phyloP scores from a whole-genome alignment of 345 rosid species.

The Syzygium grande region DNA sequence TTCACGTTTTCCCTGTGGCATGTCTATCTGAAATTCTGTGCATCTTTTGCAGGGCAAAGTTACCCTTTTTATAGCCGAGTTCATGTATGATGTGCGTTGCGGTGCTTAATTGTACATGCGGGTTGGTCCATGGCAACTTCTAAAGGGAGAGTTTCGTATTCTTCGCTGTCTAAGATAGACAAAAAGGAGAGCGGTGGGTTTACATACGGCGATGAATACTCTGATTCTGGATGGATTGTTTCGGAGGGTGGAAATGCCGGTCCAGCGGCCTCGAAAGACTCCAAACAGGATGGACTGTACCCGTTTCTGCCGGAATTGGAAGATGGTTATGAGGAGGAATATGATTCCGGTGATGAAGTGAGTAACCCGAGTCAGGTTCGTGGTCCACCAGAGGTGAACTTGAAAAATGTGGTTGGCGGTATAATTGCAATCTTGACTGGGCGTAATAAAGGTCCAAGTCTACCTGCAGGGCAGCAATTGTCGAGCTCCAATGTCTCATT shows the following conservation, averaged over 20 bases:
- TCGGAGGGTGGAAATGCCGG: constrained; percentile 15
- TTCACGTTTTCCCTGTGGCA: background rate
- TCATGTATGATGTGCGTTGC: background rate
- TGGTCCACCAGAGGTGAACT: constrained; percentile 57
- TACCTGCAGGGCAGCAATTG: constrained; percentile 17
- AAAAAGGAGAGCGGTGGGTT: constrained; percentile 6
- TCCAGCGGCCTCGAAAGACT: constrained; percentile 13
- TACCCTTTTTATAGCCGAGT: background rate
- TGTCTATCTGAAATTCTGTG: background rate
- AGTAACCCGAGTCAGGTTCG: constrained; percentile 1
- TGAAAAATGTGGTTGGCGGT: constrained; percentile 76
- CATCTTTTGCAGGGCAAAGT: background rate
- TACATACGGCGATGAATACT: constrained; percentile 15
- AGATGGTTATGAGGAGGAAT: constrained; percentile 46
- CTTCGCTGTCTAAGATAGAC: constrained; percentile 17
- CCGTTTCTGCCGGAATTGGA: constrained; percentile 42
- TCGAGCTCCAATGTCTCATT: constrained; percentile 68
- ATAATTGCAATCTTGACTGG: constrained; percentile 79
- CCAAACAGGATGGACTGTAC: constrained; percentile 24
- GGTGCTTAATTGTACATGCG: background rate
- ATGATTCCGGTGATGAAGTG: constrained; percentile 45
- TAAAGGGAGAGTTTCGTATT: constrained; percentile 25
- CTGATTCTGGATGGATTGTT: constrained; percentile 21
- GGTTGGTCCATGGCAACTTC: constrained; percentile 25
- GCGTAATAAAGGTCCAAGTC: constrained; percentile 26